Evolutionary conservation across 805 yeast species (phyloP), one percentile per base, ranked within the genome.

Genomic region (Suhomyces faveliae): DNA sequence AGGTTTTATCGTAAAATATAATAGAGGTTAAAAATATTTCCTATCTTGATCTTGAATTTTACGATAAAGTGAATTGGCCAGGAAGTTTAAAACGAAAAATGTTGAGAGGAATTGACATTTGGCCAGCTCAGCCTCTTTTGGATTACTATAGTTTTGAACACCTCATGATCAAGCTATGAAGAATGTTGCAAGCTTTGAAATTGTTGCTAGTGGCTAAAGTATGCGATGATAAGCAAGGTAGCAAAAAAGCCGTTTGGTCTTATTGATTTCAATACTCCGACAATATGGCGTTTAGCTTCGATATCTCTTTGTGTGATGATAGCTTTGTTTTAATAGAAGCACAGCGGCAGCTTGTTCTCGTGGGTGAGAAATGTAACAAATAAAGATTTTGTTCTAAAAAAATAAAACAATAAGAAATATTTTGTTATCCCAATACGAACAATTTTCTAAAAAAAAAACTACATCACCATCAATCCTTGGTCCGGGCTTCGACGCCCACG

Each of bases 1-100:
- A 15, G 12, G 20, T 33, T 17, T 19, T 30, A 39, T 40, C 43
- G 43, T 40, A 40, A n/a, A 40, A 25, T 25, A 25, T 20, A 40
- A 23, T 15, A 40, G 13, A 27, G 21, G 25, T 40, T 27, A 25
- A 25, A 40, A 40, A 40, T 40, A 40, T 25, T 40, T n/a, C 24
- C 43, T 27, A 40, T 40, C 27, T 21, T 33, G 21, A 33, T 33
- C 37, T 15, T 17, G 21, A 4, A 17, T 33, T 33, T n/a, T 33
- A 33, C 37, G 21, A 33, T 17, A 33, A 17, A 33, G 37, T 17
- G 37, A 33, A 33, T 33, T 17, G 37, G 37, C 8, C 11, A 33
- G 21, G 21, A 17, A 33, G 21, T 5, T 15, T 33, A 9, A 5
- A 10, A 17, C n/a, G 30, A 17, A 33, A 33, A 17, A 11, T 17